These are phyloP conservation scores for Salisapilia sapeloensis DNA, from an alignment of 352 stramenopile genomes.

Conservation along the genomic window DNA sequence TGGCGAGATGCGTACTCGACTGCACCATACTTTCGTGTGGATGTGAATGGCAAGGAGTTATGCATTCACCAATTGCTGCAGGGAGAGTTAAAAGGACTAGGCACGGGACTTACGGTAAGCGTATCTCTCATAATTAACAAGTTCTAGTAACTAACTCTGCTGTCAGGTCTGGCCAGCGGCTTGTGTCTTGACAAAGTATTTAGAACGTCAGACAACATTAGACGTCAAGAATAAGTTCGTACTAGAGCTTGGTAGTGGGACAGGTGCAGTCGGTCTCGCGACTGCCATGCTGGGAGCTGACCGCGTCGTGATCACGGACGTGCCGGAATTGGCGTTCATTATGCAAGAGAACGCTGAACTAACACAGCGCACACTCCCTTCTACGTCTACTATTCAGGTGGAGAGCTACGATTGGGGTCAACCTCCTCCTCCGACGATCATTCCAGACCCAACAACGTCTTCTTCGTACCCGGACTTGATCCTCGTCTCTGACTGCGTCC, in stretches of 20 bases:
- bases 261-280: slow-evolving; percentile 81
- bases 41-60: slow-evolving; percentile 17
- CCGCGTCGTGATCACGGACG: slow-evolving; percentile 82
- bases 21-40: slow-evolving; percentile 40
- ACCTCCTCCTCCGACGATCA: slow-evolving; percentile 12
- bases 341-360: slow-evolving; percentile 77
- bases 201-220: slow-evolving; percentile 13
- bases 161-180: slow-evolving; percentile 58
- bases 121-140: not conserved
- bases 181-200: slow-evolving; percentile 60
- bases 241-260: slow-evolving; percentile 85
- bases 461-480: slow-evolving; percentile 50
- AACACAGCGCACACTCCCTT: slow-evolving; percentile 9
- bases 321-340: slow-evolving; percentile 78
- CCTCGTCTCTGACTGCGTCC: slow-evolving; percentile 89
- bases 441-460: slow-evolving; percentile 5
- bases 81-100: slow-evolving; percentile 64
- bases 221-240: slow-evolving; percentile 27
- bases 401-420: slow-evolving; percentile 85
- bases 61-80: slow-evolving; percentile 59
- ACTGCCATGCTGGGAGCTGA: slow-evolving; percentile 69
- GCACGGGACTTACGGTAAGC: slow-evolving; percentile 46
- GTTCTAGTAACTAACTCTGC: too few relatives aligned
- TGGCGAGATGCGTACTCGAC: slow-evolving; percentile 62
- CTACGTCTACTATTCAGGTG: slow-evolving; percentile 28